A percentile compares a stretch with the other conserved stretches of the same genome.
phyloP scores from a whole-genome alignment of 1,284 basidiomycete genomes.

The Cryptococcus floricola region DNA sequence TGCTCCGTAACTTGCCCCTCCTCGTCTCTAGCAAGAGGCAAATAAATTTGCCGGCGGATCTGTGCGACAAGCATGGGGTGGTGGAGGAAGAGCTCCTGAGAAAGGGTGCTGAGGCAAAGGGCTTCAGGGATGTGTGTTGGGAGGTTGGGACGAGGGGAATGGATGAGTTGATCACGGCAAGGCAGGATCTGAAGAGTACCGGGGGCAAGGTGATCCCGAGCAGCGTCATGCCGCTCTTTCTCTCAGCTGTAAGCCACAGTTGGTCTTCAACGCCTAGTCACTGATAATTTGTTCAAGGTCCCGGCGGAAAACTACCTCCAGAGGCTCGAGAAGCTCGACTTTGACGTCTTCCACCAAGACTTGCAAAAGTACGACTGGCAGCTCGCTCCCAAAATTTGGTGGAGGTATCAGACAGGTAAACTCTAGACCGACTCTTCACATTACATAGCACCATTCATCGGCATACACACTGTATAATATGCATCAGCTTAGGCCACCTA shows the following conservation, averaged over 20 bases:
- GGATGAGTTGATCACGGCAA: conserved; percentile 81
- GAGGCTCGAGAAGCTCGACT: conserved; percentile 70
- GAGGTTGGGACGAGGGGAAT: conserved; percentile 86
- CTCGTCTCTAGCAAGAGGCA: conserved; percentile 63
- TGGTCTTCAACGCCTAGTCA: neutral
- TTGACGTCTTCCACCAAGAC: conserved; percentile 72
- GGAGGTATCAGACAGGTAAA: conserved; percentile 53
- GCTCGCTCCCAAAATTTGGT: conserved; percentile 81
- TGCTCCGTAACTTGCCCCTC: conserved; percentile 72
- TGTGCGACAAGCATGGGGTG: conserved; percentile 72
- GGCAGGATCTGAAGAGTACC: conserved; percentile 66
- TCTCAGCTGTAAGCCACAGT: conserved; percentile 63
- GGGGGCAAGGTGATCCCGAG: conserved; percentile 59
- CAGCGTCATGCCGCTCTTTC: conserved; percentile 70
- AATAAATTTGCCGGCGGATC: conserved; percentile 78
- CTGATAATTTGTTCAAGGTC: conserved; percentile 53
- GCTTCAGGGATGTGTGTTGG: conserved; percentile 64
- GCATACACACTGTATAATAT: too few relatives aligned
- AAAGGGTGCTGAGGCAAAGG: conserved; percentile 59
- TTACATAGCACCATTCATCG: neutral
- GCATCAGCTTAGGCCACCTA: too few relatives aligned
- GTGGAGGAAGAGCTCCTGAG: conserved; percentile 83
- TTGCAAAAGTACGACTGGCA: conserved; percentile 76
- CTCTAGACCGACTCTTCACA: conserved; percentile 27
- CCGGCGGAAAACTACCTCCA: conserved; percentile 69